Evolutionary conservation across 257 asterid genomes (phyloP), one percentile per base, ranked within the genome.

Genomic region (Solanum microdontum): DNA sequence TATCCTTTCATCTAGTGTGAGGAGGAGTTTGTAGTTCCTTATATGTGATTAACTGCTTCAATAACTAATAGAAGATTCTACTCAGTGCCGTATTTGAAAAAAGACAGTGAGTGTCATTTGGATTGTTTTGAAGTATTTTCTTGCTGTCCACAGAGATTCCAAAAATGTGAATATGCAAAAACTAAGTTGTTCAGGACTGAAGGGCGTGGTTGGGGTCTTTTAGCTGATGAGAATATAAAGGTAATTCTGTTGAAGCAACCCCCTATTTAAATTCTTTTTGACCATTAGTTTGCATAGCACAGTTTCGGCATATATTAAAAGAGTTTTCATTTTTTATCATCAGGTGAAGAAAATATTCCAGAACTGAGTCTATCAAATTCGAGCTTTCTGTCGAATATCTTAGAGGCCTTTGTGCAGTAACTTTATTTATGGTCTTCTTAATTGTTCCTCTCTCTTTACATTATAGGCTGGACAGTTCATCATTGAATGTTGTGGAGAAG

Each of bases 181-280:
- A 93, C 95, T 60, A 95, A 89, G 92, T 88, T 95, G 92, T 94
- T 94, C 90, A 90, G 90, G 91, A 96, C 98, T 87, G 98, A 94
- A 88, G 98, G 98, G 85, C 98, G 97, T 88, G 98, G 98, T 79
- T 96, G 99, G 97, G 99, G 98, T 90, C 97, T 95, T 91, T 90
- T 86, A 30, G 94, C 99, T 62, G 95, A 94, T 85, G 94, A 95
- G 87, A 84, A 88, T 86, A 90, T 96, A 13, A 91, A 93, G 98
- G 99, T 95, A 92, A 91, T 87, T 83, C 84, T 75, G 79, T 60
- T 28, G 87, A 69, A 45, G 70, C 87, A 5, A 36, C 13, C 15
- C 62, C 33, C 12, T 13, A 75, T n/a, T 24, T 77, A 28, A 40
- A 40, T 40, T 40, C 1, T 24, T 77, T 77, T n/a, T 43, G n/a